Conservation (phyloP, 1,139 yeast genomes). For the Yamadazyma taylorii region DNA sequence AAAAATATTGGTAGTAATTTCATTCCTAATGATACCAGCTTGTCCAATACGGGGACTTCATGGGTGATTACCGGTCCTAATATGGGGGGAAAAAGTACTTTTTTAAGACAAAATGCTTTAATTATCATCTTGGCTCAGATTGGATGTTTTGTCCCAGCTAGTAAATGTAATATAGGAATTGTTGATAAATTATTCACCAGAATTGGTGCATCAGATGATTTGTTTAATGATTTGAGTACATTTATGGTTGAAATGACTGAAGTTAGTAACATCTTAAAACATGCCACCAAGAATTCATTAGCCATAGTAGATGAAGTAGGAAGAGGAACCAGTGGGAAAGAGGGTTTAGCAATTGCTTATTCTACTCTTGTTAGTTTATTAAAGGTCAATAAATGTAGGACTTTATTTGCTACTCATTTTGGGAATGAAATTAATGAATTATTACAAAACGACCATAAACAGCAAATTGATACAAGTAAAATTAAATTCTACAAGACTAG, state of each 20-base stretch:
- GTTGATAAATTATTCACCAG: slow-evolving; percentile 88
- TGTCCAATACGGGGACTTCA: slow-evolving; percentile 21
- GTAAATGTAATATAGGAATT: slow-evolving; percentile 66
- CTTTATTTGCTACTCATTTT: slow-evolving; percentile 92
- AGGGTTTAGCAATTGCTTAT: slow-evolving; percentile 88
- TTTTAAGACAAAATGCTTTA: slow-evolving; percentile 81
- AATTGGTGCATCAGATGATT: slow-evolving; percentile 89
- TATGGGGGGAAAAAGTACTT: slow-evolving; percentile 98
- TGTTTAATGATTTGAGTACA: slow-evolving; percentile 83
- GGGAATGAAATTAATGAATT: slow-evolving; percentile 61
- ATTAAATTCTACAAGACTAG: slow-evolving; percentile 55
- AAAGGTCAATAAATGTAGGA: slow-evolving; percentile 60
- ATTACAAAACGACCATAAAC: slow-evolving; percentile 21
- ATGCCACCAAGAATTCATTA: slow-evolving; percentile 74
- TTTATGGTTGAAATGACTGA: slow-evolving; percentile 99
- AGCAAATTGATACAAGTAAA: slow-evolving; percentile 23
- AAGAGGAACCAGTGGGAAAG: slow-evolving; percentile 87
- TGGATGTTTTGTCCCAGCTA: slow-evolving; percentile 88
- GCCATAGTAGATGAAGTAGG: slow-evolving; percentile 97
- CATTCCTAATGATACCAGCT: slow-evolving; percentile 57
- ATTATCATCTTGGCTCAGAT: slow-evolving; percentile 85
- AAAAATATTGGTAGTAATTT: slow-evolving; percentile 51
- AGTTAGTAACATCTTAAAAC: slow-evolving; percentile 72
- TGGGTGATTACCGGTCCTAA: slow-evolving; percentile 95
- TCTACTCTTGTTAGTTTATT: slow-evolving; percentile 68